Conservation (phyloP, 2,329 filamentous ascomycete genomes). For the Ceratocystis lukuohia region DNA sequence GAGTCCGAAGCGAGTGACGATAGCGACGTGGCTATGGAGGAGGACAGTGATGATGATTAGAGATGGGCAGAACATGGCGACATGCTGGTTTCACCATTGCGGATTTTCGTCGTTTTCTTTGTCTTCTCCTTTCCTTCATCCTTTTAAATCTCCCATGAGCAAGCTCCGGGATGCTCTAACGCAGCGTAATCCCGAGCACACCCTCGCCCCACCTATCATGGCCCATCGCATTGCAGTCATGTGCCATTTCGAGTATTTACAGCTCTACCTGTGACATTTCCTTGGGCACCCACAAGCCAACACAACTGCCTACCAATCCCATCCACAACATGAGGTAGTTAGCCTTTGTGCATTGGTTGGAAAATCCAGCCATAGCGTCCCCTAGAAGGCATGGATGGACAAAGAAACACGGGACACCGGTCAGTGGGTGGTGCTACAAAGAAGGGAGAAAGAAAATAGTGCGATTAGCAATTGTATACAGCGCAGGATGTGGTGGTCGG, state of each 20-base stretch:
- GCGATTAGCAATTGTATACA: slow-evolving; percentile 16
- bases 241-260: not conserved
- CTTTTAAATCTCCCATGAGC: not conserved
- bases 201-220: not conserved
- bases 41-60: slow-evolving; percentile 60
- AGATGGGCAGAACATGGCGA: not conserved
- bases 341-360: slow-evolving; percentile 38
- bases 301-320: slow-evolving; percentile 67
- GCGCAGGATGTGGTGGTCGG: not conserved
- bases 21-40: slow-evolving; percentile 55
- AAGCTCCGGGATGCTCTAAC: not conserved
- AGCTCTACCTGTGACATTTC: slow-evolving; percentile 39
- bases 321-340: slow-evolving; percentile 81
- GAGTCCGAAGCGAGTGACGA: slow-evolving; percentile 57
- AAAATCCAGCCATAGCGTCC: slow-evolving; percentile 58
- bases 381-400: slow-evolving; percentile 85
- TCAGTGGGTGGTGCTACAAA: slow-evolving; percentile 68
- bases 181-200: not conserved
- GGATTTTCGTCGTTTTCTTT: not conserved
- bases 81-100: not conserved
- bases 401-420: slow-evolving; percentile 68
- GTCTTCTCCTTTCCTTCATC: not conserved
- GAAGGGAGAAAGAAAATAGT: slow-evolving; percentile 19
- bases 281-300: slow-evolving; percentile 65
- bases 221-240: not conserved